phyloP scores from a whole-genome alignment of 2,329 filamentous ascomycete genomes.

The Neofusicoccum parvum region DNA sequence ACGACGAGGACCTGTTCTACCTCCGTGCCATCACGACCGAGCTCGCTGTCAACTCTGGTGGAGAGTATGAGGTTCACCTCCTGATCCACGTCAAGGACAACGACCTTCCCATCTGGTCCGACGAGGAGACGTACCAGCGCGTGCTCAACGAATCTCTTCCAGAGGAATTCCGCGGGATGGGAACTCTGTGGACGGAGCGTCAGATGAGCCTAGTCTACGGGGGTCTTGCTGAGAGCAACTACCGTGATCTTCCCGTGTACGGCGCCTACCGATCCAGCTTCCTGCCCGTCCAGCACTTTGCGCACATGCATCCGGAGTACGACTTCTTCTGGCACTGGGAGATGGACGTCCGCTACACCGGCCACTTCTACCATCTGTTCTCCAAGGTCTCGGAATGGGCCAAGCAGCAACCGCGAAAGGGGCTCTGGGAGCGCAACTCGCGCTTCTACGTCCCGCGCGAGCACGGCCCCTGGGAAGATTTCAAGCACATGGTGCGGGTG shows the following conservation, averaged over 20 bases:
- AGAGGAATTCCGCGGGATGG: conserved; percentile 54
- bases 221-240: conserved; percentile 52
- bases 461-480: conserved; percentile 73
- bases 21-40: conserved; percentile 81
- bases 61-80: conserved; percentile 82
- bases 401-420: conserved; percentile 66
- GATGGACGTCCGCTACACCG: conserved; percentile 88
- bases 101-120: conserved; percentile 78
- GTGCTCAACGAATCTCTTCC: conserved; percentile 57
- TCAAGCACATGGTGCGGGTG: conserved; percentile 64
- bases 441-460: conserved; percentile 75
- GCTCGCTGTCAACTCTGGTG: conserved; percentile 73
- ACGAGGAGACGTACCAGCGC: conserved; percentile 70
- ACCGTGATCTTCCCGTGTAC: conserved; percentile 66
- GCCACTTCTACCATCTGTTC: conserved; percentile 83
- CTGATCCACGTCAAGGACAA: conserved; percentile 82
- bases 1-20: conserved; percentile 78
- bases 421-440: conserved; percentile 76
- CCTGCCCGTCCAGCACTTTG: conserved; percentile 95
- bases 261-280: conserved; percentile 74
- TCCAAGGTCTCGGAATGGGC: conserved; percentile 68
- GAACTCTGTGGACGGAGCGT: conserved; percentile 54
- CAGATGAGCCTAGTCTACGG: conserved; percentile 59
- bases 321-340: conserved; percentile 96
- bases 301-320: conserved; percentile 83